A percentile compares a stretch with the other conserved stretches of the same genome.
These are phyloP conservation scores for Coemansia sp. DNA, from an alignment of 192 early-diverging fungal species.

Conservation along the genomic window DNA sequence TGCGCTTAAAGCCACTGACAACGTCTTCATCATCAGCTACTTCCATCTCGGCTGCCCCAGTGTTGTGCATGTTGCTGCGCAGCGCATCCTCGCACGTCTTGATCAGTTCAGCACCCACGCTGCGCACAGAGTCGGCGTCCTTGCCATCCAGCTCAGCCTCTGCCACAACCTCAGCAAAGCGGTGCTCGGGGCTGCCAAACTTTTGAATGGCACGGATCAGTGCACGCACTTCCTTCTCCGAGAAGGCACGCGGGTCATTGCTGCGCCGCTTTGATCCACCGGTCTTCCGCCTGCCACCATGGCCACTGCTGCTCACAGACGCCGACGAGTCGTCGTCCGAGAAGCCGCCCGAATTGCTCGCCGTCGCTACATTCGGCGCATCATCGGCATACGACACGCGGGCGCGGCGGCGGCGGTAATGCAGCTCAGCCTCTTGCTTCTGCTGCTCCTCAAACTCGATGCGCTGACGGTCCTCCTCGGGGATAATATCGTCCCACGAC, in stretches of 20 bases:
- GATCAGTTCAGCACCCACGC: constrained; percentile 49
- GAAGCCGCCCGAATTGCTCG: constrained; percentile 25
- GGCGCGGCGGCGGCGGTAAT: constrained; percentile 59
- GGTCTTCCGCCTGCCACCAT: constrained; percentile 15
- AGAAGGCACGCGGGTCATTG: constrained; percentile 57
- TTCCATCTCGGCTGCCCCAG: constrained; percentile 27
- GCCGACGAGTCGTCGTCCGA: constrained; percentile 34
- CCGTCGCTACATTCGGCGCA: constrained; percentile 45
- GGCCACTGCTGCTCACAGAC: constrained; percentile 37
- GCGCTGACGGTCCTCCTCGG: constrained; percentile 75
- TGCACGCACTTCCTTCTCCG: constrained; percentile 82
- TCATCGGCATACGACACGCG: constrained; percentile 70
- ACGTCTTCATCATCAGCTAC: constrained; percentile 47
- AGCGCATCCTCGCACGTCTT: constrained; percentile 63
- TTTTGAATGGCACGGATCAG: constrained; percentile 77
- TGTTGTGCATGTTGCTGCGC: constrained; percentile 38
- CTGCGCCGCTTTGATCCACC: constrained; percentile 31
- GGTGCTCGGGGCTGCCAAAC: constrained; percentile 79
- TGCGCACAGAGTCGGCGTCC: constrained; percentile 57
- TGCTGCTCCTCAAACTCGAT: constrained; percentile 69
- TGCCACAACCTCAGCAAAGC: constrained; percentile 79
- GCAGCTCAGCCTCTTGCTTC: constrained; percentile 61
- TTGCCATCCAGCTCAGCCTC: constrained; percentile 80
- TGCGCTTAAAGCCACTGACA: constrained; percentile 50
- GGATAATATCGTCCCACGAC: constrained; percentile 97